Percentiles rank a stretch among this genome's conserved stretches.
Evolutionary conservation across 164 flowering plant species (phyloP).

Genomic region (Macadamia integrifolia): DNA sequence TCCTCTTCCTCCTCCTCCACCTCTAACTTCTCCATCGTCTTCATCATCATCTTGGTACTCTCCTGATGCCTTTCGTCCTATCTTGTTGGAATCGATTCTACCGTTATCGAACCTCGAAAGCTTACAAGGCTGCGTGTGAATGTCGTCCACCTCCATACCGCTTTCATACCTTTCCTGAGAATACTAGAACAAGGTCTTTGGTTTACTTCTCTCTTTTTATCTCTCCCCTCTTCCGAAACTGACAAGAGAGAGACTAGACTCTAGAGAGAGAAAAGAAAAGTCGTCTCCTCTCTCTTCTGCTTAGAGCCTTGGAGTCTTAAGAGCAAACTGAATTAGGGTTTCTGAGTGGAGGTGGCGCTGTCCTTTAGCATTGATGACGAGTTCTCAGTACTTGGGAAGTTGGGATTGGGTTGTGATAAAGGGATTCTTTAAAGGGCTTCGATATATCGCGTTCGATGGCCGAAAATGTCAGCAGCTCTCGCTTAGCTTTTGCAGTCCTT

Average conservation of each 20-base stretch:
- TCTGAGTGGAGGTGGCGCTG: conserved; percentile 25
- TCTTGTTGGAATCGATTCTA: conserved; percentile 24
- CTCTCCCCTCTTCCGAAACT: neutral
- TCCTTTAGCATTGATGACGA: conserved; percentile 54
- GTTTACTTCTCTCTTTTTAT: neutral
- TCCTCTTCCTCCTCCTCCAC: conserved; percentile 3
- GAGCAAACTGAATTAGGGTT: conserved; percentile 6
- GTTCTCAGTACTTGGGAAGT: conserved; percentile 5
- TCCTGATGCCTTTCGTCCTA: conserved; percentile 18
- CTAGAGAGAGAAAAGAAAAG: neutral
- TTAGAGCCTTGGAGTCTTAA: conserved; percentile 1
- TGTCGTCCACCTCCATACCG: conserved; percentile 69
- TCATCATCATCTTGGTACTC: conserved; percentile 28
- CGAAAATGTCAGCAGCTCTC: conserved; percentile 20
- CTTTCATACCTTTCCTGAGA: conserved; percentile 55
- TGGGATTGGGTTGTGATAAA: conserved; percentile 4
- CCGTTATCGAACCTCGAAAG: conserved; percentile 42
- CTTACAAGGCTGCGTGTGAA: conserved; percentile 45
- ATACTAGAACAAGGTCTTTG: neutral
- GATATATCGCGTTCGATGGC: conserved; percentile 21
- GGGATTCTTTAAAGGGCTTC: conserved; percentile 11
- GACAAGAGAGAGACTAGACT: neutral
- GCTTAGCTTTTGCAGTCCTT: conserved; percentile 17
- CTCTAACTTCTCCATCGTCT: conserved; percentile 31
- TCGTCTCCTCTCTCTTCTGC: neutral